Base-by-base conservation (phyloP, 1,284 basidiomycete genomes). In the Coniferiporia weirii region DNA sequence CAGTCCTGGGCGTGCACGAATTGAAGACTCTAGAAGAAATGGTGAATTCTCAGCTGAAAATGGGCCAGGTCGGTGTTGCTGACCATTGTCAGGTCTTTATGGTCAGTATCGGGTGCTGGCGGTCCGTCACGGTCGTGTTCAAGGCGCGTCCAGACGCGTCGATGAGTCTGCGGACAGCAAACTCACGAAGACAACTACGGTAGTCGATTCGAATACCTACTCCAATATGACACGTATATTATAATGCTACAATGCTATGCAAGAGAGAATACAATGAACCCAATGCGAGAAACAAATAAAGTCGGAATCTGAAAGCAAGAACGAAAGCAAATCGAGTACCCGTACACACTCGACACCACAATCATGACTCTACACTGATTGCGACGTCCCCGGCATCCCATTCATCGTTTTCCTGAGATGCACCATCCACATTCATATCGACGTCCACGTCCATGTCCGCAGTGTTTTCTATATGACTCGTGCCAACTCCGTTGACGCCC, bases 1-100 rank as follows among this genome's bases (percentile, higher is more conserved):
- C 81, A 84, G 68, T 88, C 84, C 64, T 84, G 80, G 27, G 83
- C 80, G 71, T 87, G 81, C 56, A 89, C 67, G 65, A 87, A 89
- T 35, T 83, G 85, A 56, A 89, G 75, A 75, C 85, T 89, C 87
- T 89, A n/a, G 67, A 61, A 54, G 4, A n/a, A 15, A 3, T 32
- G 22, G 27, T 32, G 20, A 34, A 13, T 27, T 17, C 27, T 4
- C 9, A 15, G 9, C 20, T 49, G 17, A 4, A 48, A 48, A 48
- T 4, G 49, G 20, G 19, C 13, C 27, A 43, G 38, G 4, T 49
- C 10, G 50, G 3, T 10, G 6, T 34, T 9, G 36, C 50, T 38
- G 4, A 19, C 50, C 50, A 52, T 52, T 9, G 35, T 40, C 15
- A 15, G 15, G 15, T 40, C 15, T 40, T 12, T 40, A 3, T 12